phyloP scores from a whole-genome alignment of 805 yeast species.

The Kuraishia piskuri region DNA sequence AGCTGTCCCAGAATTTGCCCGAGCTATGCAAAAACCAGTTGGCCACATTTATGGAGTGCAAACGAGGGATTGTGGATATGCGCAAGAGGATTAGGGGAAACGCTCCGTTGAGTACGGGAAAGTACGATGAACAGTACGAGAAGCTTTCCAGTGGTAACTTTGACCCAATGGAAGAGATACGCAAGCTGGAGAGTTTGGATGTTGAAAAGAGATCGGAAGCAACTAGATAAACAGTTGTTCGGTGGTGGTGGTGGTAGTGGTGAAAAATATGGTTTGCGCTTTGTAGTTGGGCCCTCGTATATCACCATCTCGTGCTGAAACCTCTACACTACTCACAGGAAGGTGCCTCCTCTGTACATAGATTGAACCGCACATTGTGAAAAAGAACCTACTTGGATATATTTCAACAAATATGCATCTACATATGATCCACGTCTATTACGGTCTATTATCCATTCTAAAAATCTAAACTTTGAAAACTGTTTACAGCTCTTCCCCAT shows the following conservation, averaged over 20 bases:
- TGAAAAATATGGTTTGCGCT: too few species aligned
- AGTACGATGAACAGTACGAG: constrained; percentile 80
- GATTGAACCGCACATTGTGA: too few species aligned
- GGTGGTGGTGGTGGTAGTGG: too few species aligned
- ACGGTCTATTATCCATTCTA: not conserved
- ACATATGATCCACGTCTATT: not conserved
- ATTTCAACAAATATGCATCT: not conserved
- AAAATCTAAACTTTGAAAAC: not conserved
- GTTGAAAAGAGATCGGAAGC: constrained; percentile 23
- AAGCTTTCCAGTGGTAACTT: constrained; percentile 75
- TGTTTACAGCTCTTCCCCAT: constrained; percentile 19
- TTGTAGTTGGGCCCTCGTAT: too few species aligned
- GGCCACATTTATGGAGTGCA: constrained; percentile 83
- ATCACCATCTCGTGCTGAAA: too few species aligned
- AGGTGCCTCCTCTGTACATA: not conserved
- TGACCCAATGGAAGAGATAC: constrained; percentile 74
- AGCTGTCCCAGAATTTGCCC: constrained; percentile 68
- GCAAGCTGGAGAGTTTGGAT: constrained; percentile 56
- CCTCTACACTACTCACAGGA: too few species aligned
- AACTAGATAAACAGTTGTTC: constrained; percentile 5
- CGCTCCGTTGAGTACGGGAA: constrained; percentile 89
- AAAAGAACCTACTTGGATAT: not conserved
- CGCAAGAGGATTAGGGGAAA: constrained; percentile 87
- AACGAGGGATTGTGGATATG: constrained; percentile 86
- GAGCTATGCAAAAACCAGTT: constrained; percentile 82